A percentile compares a stretch with the other conserved stretches of the same genome.
phyloP scores from a whole-genome alignment of 768 basidiomycete species.

The Suillus variegatus region DNA sequence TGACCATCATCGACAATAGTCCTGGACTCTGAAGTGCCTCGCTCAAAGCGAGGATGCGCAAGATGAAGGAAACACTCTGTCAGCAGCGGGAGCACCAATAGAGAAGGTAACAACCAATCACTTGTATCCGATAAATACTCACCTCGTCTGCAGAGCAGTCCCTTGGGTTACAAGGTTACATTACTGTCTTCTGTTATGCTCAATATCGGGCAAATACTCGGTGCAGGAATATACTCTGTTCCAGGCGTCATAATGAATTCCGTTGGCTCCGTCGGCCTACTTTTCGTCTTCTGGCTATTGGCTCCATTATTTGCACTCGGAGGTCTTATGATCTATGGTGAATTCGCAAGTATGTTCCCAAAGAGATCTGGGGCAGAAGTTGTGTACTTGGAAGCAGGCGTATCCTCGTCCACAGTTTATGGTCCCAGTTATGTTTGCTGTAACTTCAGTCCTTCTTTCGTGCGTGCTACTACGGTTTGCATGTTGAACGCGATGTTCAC shows the following conservation, averaged over 20 bases:
- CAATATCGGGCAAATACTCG: conserved; percentile 8
- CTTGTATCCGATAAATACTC: neutral
- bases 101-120: conserved; percentile 1
- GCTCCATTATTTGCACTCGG: conserved; percentile 7
- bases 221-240: conserved; percentile 10
- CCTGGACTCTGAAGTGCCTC: neutral
- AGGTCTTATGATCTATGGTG: conserved; percentile 32
- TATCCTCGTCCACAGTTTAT: conserved; percentile 27
- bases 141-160: conserved; percentile 1
- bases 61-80: neutral
- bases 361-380: conserved; percentile 51
- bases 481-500: neutral
- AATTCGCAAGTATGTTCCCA: conserved; percentile 49
- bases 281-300: conserved; percentile 5
- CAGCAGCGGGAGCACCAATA: neutral
- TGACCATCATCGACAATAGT: neutral
- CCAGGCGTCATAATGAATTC: conserved; percentile 7
- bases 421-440: conserved; percentile 45
- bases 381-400: conserved; percentile 42
- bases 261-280: conserved; percentile 5
- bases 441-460: conserved; percentile 28
- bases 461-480: conserved; percentile 10
- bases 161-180: conserved; percentile 11
- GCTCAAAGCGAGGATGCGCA: neutral
- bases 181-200: conserved; percentile 8